Conservation (phyloP, 805 yeast genomes). For the Ogataea thermomethanolica region DNA sequence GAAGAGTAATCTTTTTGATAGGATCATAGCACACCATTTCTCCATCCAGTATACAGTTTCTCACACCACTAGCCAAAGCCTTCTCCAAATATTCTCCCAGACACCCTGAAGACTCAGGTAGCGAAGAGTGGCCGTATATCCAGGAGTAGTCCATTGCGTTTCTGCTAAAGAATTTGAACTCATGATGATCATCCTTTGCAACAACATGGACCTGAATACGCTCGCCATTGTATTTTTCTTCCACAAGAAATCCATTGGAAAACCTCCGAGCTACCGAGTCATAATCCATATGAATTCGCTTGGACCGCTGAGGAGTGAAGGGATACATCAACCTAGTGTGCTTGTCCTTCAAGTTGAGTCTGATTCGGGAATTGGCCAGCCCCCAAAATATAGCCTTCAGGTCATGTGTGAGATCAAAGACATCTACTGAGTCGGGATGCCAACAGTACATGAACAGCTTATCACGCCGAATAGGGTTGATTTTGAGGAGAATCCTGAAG, state of each 20-base stretch:
- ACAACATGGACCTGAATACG: conserved; percentile 73
- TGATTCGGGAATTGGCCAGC: conserved; percentile 45
- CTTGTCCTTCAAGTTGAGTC: conserved; percentile 41
- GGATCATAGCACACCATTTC: conserved; percentile 91
- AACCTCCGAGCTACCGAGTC: conserved; percentile 46
- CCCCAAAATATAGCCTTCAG: conserved; percentile 57
- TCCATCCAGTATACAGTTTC: conserved; percentile 66
- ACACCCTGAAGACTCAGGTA: conserved; percentile 23
- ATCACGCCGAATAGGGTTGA: conserved; percentile 61
- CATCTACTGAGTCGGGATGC: conserved; percentile 75
- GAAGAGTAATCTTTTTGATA: conserved; percentile 50
- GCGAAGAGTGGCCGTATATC: conserved; percentile 51
- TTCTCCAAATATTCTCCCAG: conserved; percentile 34
- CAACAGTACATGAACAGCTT: conserved; percentile 53
- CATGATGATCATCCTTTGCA: conserved; percentile 37
- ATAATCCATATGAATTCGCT: conserved; percentile 49
- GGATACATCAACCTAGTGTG: conserved; percentile 46
- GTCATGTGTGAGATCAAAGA: conserved; percentile 63
- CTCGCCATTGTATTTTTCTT: conserved; percentile 94
- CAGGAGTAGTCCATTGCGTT: conserved; percentile 70
- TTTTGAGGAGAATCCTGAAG: conserved; percentile 60
- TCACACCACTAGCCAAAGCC: conserved; percentile 29
- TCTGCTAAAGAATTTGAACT: conserved; percentile 51
- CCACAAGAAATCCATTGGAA: conserved; percentile 54
- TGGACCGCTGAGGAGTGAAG: conserved; percentile 76